Percentiles rank a stretch among this genome's conserved stretches.
These are phyloP conservation scores for Fusarium sp. DNA, from an alignment of 2,329 filamentous ascomycete genomes.

Conservation along the genomic window DNA sequence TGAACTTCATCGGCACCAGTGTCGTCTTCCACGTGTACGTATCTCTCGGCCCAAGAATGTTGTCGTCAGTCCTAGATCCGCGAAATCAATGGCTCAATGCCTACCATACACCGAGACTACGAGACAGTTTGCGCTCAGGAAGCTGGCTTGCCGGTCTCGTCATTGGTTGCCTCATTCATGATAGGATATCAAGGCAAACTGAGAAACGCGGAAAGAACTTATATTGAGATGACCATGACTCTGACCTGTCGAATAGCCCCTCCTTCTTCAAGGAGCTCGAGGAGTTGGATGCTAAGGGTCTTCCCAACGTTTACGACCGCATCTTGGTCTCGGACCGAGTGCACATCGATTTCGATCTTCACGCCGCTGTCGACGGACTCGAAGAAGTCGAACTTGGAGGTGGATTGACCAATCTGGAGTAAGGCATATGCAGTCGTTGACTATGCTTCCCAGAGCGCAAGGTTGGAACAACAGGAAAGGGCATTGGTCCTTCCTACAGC, in stretches of 20 bases:
- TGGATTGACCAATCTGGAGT: not conserved
- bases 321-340: not conserved
- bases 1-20: constrained; percentile 13
- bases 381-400: constrained; percentile 2
- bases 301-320: not conserved
- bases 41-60: not conserved
- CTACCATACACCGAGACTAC: not conserved
- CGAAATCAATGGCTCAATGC: not conserved
- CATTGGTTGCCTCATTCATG: not conserved
- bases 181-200: not conserved
- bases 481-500: constrained; percentile 8
- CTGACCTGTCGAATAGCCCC: not conserved
- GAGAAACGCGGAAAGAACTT: not conserved
- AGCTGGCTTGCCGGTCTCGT: not conserved
- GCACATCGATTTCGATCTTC: not conserved
- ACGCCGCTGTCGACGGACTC: not conserved
- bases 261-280: not conserved
- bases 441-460: not conserved
- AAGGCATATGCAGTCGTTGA: not conserved
- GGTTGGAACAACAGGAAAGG: constrained; percentile 11
- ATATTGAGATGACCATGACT: not conserved
- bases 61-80: not conserved
- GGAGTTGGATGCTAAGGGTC: not conserved
- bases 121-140: not conserved
- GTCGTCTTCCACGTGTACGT: constrained; percentile 25